Base-by-base conservation (phyloP, 2,329 filamentous ascomycete species). In the Cercospora sp. region DNA sequence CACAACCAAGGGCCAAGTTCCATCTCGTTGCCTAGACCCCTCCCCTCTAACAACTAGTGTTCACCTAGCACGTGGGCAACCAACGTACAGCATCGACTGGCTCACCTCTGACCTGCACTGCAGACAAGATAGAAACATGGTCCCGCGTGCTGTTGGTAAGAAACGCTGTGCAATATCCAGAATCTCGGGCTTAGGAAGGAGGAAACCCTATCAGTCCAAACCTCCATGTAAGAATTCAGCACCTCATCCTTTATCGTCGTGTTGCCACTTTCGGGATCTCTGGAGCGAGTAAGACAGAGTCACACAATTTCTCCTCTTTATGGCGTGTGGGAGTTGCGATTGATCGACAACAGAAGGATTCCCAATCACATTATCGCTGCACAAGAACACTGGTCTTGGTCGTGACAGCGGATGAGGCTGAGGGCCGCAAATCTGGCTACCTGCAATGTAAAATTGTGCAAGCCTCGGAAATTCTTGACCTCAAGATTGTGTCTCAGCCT, bases 321-420 rank as follows among this genome's bases (percentile, higher is more conserved):
- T 48, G 1, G 10, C 9, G 13, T 4, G 20, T 18, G 23, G 45
- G 9, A 23, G 2, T n/a, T 42, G 16, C 1, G 16, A 42, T n/a
- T 42, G 36, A 42, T 42, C 36, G 6, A 42, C 36, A 48, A 48
- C 10, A 8, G 53, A 30, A 57, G 53, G 53, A 57, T 57, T 31
- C 12, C 53, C 53, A 57, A 57, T 18, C 53, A 57, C 28, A 2
- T 13, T 13, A 8, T 18, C 7, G 53, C 53, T 9, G 45, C 9
- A 48, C 45, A 48, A 48, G 45, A 6, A 16, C 23, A 26, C 53
- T 57, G 18, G n/a, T 28, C 28, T 31, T 23, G 53, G 13, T 31
- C 23, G n/a, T 57, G 53, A 57, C 53, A 30, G 53, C 51, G 51
- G 51, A n/a, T 57, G 51, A 28, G 51, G 51, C 53, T 57, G 53